Base-by-base conservation (phyloP, 116 monocot genomes). In the Dioscorea cayenensis region DNA sequence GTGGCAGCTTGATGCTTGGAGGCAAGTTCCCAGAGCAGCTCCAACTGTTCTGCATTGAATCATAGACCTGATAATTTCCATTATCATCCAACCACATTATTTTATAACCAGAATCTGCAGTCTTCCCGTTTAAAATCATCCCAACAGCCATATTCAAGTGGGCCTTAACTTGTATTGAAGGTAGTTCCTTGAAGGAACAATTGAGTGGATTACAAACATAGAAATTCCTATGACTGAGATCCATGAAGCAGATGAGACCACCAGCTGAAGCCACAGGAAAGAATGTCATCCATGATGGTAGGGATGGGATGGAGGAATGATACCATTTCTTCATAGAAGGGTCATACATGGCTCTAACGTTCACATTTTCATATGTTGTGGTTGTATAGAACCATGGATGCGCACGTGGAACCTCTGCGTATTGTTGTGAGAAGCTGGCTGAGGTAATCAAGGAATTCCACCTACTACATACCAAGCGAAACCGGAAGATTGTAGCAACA, bases 211-310 rank as follows among this genome's bases (percentile, higher is more conserved):
- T 95, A 68, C 75, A 86, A 6, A 84, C 72, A 51, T 84, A 87
- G 63, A 95, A 85, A 50, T 84, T 77, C 64, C 63, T 79, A 62
- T 85, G 73, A 36, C 82, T 68, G 27, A 92, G 69, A 66, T 92
- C 89, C 71, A 83, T 32, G 60, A 89, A 89, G 74, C 95, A 95
- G 63, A 95, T 38, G 23, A 95, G 92, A 50, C 95, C 95, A 48
- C 95, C 92, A 28, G 83, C 86, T 52, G 95, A 95, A 50, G 91
- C 79, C 66, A 87, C 89, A 16, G 87, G 85, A 36, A 83, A 69
- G 73, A 85, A 65, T 16, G 89, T 73, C 60, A 63, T 65, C 28
- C 81, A 79, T 51, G 65, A 51, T 21, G 67, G 81, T 36, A 87
- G 67, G 32, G 79, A 58, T 48, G 95, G 80, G 36, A 84, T 70